These are phyloP conservation scores for Nidularia sp. DNA, from an alignment of 768 basidiomycete genomes.

Conservation along the genomic window DNA sequence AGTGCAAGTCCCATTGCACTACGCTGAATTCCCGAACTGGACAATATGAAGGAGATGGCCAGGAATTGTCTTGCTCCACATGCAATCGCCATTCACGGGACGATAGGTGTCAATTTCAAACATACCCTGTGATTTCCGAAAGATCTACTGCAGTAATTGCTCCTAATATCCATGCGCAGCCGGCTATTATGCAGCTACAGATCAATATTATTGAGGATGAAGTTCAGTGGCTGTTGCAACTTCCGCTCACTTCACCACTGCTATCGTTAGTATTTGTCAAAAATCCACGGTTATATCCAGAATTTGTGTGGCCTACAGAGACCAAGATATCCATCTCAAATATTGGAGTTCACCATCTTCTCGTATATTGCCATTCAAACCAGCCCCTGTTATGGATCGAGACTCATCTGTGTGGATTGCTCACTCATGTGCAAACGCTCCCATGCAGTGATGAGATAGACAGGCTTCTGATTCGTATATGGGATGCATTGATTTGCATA, in stretches of 20 bases:
- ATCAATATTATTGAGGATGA: slow-evolving; percentile 2
- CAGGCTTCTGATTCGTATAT: slow-evolving; percentile 3
- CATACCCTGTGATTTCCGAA: not conserved
- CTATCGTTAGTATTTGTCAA: slow-evolving; percentile 1
- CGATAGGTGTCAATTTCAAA: slow-evolving; percentile 4
- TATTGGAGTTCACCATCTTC: not conserved
- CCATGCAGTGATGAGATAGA: not conserved
- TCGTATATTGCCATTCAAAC: slow-evolving; percentile 1
- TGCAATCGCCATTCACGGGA: slow-evolving; percentile 13
- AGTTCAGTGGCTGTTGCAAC: not conserved
- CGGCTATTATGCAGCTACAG: not conserved
- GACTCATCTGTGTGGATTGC: slow-evolving; percentile 3
- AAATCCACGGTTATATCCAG: not conserved
- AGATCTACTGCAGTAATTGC: not conserved
- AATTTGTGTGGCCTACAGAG: not conserved
- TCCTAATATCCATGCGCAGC: too few species aligned
- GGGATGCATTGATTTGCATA: slow-evolving; percentile 4
- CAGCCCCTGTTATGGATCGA: not conserved
- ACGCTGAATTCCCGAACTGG: slow-evolving; percentile 8
- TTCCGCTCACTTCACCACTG: not conserved
- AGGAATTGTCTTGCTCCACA: slow-evolving; percentile 5
- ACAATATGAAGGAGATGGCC: slow-evolving; percentile 6
- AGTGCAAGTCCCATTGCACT: slow-evolving; percentile 7
- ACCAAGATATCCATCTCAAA: not conserved
- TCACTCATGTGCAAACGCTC: slow-evolving; percentile 1